phyloP scores from a whole-genome alignment of 192 early-diverging fungal species.

The Obelidium mucronatum region DNA sequence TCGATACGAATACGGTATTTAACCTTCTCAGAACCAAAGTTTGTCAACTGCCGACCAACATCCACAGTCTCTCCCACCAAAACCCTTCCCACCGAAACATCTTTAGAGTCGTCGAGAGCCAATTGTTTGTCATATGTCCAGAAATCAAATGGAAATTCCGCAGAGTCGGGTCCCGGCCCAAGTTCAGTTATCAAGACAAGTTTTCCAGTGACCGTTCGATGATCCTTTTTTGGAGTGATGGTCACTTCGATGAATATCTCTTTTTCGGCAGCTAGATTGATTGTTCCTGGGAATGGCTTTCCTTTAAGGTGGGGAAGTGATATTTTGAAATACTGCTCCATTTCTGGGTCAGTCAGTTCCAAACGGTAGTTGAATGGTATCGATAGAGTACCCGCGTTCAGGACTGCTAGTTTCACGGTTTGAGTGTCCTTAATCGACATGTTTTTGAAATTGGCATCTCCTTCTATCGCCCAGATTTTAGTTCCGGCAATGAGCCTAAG shows the following conservation, averaged over 20 bases:
- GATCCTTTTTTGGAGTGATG: conserved; percentile 39
- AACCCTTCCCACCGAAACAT: conserved; percentile 59
- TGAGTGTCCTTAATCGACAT: conserved; percentile 60
- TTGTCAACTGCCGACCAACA: conserved; percentile 46
- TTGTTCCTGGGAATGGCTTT: conserved; percentile 2
- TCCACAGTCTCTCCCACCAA: conserved; percentile 54
- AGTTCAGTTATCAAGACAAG: conserved; percentile 50
- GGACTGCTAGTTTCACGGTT: conserved; percentile 40
- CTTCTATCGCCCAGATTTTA: conserved; percentile 50
- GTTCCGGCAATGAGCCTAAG: conserved; percentile 44
- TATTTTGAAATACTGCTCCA: conserved; percentile 22
- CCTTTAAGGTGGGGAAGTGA: conserved; percentile 1
- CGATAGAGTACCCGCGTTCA: conserved; percentile 55
- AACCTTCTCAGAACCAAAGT: conserved; percentile 53
- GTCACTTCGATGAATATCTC: conserved; percentile 36
- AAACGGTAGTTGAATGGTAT: conserved; percentile 53
- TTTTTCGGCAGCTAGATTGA: conserved; percentile 31
- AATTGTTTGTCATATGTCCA: conserved; percentile 57
- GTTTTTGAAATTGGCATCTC: conserved; percentile 51
- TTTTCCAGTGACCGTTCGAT: conserved; percentile 38
- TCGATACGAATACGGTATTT: conserved; percentile 58
- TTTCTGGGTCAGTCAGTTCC: conserved; percentile 36
- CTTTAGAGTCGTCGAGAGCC: conserved; percentile 50
- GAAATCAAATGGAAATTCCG: conserved; percentile 51
- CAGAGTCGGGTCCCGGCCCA: conserved; percentile 39